Conservation (phyloP, 139 green algal genomes). For the Micractinium conductrix region DNA sequence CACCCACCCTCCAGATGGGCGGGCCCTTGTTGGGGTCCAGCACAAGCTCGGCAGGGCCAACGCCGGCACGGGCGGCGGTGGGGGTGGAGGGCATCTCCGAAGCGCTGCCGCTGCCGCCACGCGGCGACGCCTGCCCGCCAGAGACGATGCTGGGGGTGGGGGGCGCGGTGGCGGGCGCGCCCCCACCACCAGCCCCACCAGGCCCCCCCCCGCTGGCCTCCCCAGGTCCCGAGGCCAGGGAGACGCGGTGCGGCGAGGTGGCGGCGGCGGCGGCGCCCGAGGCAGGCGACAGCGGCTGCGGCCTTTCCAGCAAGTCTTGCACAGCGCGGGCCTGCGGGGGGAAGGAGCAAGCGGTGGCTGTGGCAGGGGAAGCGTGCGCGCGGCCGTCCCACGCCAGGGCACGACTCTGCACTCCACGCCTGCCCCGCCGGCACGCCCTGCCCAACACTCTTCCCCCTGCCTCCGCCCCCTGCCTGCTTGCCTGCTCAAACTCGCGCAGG, state of each 20-base stretch:
- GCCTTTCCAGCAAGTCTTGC: conserved; percentile 9
- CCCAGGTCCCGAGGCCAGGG: too few relatives aligned
- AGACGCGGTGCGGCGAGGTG: neutral
- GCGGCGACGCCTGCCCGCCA: neutral
- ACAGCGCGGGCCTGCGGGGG: neutral
- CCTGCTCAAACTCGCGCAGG: conserved; percentile 57
- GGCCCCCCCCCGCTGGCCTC: neutral
- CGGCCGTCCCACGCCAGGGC: neutral
- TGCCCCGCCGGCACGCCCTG: neutral
- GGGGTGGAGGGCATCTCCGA: neutral
- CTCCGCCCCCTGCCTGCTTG: too few relatives aligned
- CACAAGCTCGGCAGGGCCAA: conserved; percentile 3
- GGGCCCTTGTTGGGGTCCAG: conserved; percentile 1
- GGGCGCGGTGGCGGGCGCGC: neutral
- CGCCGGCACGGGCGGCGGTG: neutral
- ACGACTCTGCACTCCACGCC: neutral
- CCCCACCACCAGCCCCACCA: neutral
- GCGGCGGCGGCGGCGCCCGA: neutral
- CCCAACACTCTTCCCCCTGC: too few relatives aligned
- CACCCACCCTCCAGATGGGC: conserved; percentile 29
- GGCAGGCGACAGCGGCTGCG: neutral
- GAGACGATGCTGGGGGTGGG: neutral
- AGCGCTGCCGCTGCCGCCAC: neutral
- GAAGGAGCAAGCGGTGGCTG: neutral
- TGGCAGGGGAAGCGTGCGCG: neutral